Evolutionary conservation across 1,139 yeast species (phyloP).

Genomic region (Scheffersomyces quercinus): DNA sequence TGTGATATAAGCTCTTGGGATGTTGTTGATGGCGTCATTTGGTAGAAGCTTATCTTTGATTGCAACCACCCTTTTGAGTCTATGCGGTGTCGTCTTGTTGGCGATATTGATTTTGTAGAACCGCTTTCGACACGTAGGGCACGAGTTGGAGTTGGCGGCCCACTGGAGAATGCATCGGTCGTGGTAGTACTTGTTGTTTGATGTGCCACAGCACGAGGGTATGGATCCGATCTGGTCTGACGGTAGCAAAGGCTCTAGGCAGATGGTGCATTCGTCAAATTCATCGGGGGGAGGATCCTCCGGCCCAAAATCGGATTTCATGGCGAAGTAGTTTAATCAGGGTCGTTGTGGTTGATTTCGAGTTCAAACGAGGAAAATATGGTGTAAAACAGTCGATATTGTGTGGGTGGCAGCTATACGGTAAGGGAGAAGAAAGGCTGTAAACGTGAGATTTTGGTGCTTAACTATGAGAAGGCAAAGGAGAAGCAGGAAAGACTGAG

Average conservation of each 20-base stretch:
- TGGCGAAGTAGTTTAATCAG: background rate
- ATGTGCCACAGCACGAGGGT: slow-evolving; percentile 28
- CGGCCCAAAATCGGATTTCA: no score
- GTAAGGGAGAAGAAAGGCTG: no score
- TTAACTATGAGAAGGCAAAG: no score
- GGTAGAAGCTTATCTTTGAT: slow-evolving; percentile 35
- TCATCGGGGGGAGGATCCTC: background rate
- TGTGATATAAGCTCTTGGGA: slow-evolving; percentile 39
- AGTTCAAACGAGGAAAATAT: no score
- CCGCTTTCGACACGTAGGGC: slow-evolving; percentile 52
- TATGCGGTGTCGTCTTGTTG: slow-evolving; percentile 6
- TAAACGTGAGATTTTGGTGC: no score
- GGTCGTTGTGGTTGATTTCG: background rate
- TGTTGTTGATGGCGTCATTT: slow-evolving; percentile 40
- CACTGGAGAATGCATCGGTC: slow-evolving; percentile 46
- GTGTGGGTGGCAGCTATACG: no score
- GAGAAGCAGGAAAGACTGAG: no score
- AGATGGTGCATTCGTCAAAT: slow-evolving; percentile 48
- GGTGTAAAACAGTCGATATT: no score
- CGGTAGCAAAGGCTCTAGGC: slow-evolving; percentile 39
- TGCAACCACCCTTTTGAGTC: slow-evolving; percentile 9
- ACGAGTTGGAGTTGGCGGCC: slow-evolving; percentile 51
- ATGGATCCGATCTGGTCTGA: slow-evolving; percentile 34
- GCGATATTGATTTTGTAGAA: slow-evolving; percentile 30
- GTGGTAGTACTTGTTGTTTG: slow-evolving; percentile 41